phyloP scores from a whole-genome alignment of 2,329 filamentous ascomycete species.

The Pyrenochaeta sp. region DNA sequence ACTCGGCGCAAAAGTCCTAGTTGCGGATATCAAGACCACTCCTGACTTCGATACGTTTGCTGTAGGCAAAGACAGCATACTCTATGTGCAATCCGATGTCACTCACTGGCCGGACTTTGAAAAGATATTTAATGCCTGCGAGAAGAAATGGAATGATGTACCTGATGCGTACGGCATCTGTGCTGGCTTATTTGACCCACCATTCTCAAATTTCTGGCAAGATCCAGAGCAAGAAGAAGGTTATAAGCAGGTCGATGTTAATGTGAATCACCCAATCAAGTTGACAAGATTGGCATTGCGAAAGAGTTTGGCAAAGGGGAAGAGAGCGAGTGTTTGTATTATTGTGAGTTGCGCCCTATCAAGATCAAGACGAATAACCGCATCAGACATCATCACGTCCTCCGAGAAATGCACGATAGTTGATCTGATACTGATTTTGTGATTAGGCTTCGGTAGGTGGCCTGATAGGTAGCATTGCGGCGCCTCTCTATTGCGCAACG shows the following conservation, averaged over 20 bases:
- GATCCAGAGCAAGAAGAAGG: conserved; percentile 37
- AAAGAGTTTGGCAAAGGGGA: conserved; percentile 35
- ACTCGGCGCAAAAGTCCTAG: conserved; percentile 31
- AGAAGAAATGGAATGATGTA: conserved; percentile 40
- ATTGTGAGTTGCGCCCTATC: conserved; percentile 30
- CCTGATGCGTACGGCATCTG: conserved; percentile 45
- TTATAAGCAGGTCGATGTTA: conserved; percentile 40
- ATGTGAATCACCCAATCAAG: conserved; percentile 43
- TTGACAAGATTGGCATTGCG: conserved; percentile 39
- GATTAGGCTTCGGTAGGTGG: conserved; percentile 36
- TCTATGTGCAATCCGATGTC: conserved; percentile 40
- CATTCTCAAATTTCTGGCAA: conserved; percentile 42
- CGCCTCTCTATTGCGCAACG: conserved; percentile 41
- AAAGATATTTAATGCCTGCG: conserved; percentile 34
- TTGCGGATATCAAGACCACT: conserved; percentile 37
- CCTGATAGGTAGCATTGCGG: conserved; percentile 32
- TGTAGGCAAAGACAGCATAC: conserved; percentile 27
- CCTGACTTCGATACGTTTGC: conserved; percentile 28
- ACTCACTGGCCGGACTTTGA: conserved; percentile 36
- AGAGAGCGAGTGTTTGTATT: conserved; percentile 42
- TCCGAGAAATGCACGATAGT: not conserved
- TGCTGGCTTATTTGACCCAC: conserved; percentile 41
- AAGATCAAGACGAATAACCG: not conserved
- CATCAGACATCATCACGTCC: not conserved
- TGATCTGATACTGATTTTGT: not conserved